These are phyloP conservation scores for Ogataea thermomethanolica DNA, from an alignment of 805 yeast species.

Conservation along the genomic window DNA sequence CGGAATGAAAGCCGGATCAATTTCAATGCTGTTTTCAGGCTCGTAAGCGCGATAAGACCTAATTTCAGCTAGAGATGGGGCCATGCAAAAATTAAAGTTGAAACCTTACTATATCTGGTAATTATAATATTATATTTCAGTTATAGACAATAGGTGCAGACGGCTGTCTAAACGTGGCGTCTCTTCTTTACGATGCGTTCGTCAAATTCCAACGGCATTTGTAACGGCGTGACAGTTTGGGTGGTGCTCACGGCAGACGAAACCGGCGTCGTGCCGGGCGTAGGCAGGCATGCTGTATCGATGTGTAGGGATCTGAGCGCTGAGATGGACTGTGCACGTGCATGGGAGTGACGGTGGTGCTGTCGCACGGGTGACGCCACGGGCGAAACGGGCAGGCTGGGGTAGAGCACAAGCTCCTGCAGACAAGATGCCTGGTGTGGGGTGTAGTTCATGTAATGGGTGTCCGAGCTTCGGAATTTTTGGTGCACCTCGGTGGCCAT, in stretches of 20 bases:
- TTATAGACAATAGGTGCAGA: too few relatives aligned
- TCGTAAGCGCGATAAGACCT: too few relatives aligned
- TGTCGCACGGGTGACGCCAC: conserved; percentile 30
- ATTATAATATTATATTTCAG: too few relatives aligned
- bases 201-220: conserved; percentile 10
- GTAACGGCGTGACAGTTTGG: conserved; percentile 23
- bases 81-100: background rate
- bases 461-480: conserved; percentile 23
- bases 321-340: conserved; percentile 26
- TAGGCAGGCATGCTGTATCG: conserved; percentile 24
- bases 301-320: conserved; percentile 21
- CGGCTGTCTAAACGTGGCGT: conserved; percentile 1
- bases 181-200: conserved; percentile 8
- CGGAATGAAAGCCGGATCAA: background rate
- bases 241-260: conserved; percentile 12
- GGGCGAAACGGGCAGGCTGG: conserved; percentile 29
- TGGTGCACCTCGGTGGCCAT: conserved; percentile 25
- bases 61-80: background rate
- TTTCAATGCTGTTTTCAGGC: background rate
- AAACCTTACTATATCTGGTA: background rate
- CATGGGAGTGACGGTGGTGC: conserved; percentile 16
- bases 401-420: conserved; percentile 21
- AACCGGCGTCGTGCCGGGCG: conserved; percentile 33
- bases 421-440: conserved; percentile 15
- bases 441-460: conserved; percentile 11